A percentile compares a stretch with the other conserved stretches of the same genome.
Evolutionary conservation across 257 asterid genomes (phyloP).

Genomic region (Asclepias syriaca): DNA sequence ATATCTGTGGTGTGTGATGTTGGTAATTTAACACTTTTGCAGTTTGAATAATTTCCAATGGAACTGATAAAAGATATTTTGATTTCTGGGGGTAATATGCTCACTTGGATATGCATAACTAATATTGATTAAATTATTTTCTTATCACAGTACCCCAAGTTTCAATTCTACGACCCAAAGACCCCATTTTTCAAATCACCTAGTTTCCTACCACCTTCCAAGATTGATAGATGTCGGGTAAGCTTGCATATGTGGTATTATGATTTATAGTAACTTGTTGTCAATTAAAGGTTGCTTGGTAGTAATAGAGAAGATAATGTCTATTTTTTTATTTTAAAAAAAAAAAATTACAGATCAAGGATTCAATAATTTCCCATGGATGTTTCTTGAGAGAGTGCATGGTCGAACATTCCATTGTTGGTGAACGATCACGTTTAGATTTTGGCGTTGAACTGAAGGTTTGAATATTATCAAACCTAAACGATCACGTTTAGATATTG

Average conservation of each 20-base stretch:
- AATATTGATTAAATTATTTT: slow-evolving; percentile 9
- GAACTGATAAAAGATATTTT: neutral
- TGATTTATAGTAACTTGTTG: neutral
- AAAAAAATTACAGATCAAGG: slow-evolving; percentile 56
- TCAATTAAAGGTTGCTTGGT: neutral
- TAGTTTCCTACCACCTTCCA: slow-evolving; percentile 89
- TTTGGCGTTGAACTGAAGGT: slow-evolving; percentile 88
- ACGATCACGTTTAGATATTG: too few relatives aligned
- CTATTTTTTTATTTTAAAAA: too few relatives aligned
- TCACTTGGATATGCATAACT: neutral
- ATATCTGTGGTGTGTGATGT: neutral
- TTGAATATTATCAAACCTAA: neutral
- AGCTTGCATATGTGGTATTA: neutral
- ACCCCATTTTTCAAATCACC: slow-evolving; percentile 96
- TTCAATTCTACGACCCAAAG: slow-evolving; percentile 85
- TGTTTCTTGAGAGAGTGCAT: slow-evolving; percentile 87
- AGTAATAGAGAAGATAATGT: slow-evolving; percentile 4
- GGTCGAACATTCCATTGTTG: slow-evolving; percentile 76
- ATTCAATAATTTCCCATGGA: slow-evolving; percentile 92
- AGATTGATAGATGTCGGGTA: slow-evolving; percentile 83
- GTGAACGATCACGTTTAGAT: slow-evolving; percentile 93
- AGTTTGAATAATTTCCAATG: neutral
- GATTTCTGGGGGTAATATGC: neutral
- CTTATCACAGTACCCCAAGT: slow-evolving; percentile 57
- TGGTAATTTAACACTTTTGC: neutral